Conservation (phyloP, 202 grass and related monocot species). For the Carex sylvatica region DNA sequence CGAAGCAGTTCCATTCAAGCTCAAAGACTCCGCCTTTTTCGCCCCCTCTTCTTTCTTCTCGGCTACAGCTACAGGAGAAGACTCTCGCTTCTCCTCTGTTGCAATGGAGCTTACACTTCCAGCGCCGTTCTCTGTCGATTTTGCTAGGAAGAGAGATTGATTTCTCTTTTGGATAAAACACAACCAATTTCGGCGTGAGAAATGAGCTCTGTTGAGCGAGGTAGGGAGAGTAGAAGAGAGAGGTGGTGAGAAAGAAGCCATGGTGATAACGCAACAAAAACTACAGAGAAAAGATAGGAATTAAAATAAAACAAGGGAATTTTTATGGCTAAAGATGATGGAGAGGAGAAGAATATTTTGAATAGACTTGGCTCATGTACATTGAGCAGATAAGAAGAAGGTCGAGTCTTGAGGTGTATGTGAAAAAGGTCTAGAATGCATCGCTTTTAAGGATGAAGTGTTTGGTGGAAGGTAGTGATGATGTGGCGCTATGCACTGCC, state of each 20-base stretch:
- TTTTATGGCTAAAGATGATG: conserved; percentile 14
- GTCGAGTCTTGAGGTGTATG: neutral
- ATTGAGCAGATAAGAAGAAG: neutral
- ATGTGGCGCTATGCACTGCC: conserved; percentile 6
- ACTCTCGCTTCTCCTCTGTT: conserved; percentile 13
- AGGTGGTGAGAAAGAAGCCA: conserved; percentile 38
- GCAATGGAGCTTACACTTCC: conserved; percentile 6
- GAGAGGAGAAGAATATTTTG: neutral
- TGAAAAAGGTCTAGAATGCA: neutral
- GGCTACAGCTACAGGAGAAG: conserved; percentile 16
- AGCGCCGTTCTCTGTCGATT: conserved; percentile 21
- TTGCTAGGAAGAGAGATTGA: conserved; percentile 10
- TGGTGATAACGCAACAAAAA: conserved; percentile 17
- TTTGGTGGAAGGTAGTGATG: neutral
- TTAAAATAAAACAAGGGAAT: neutral
- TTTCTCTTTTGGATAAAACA: neutral
- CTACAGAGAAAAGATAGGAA: conserved; percentile 18
- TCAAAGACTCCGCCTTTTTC: conserved; percentile 6
- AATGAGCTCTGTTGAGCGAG: conserved; percentile 18
- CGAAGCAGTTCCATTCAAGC: conserved; percentile 23
- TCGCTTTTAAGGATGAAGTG: neutral
- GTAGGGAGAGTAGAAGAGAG: conserved; percentile 28
- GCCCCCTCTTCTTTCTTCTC: conserved; percentile 14
- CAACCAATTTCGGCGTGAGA: neutral
- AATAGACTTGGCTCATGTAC: conserved; percentile 6